Base-by-base conservation (phyloP, 495 filamentous ascomycete genomes). In the Trichoderma reesei region DNA sequence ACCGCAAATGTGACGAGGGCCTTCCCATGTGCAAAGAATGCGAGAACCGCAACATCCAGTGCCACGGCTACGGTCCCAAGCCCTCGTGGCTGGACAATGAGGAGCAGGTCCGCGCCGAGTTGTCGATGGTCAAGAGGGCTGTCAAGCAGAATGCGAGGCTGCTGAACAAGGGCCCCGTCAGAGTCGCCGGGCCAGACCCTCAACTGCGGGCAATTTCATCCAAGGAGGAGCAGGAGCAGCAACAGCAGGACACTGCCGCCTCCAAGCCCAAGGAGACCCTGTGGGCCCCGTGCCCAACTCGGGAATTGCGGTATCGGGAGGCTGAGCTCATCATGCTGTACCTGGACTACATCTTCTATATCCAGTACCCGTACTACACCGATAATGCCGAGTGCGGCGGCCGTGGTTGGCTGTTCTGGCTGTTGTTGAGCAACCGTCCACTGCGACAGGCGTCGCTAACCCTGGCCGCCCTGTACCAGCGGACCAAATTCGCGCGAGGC, bases 1-100 rank as follows among this genome's bases (percentile, higher is more conserved):
- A 74, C 62, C 76, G 76, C 65, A 78, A 77, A 64, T 78, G 75
- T 62, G 72, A 77, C 63, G 74, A 77, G 67, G 59, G 63, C n/a
- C 65, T 42, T 5, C 75, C 72, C 16, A 51, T 51, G 20, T 78
- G 75, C 46, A 63, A 67, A 13, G 67, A 67, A 59, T 77, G 75
- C 60, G 59, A 62, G 61, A 67, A 68, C 41, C 66, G 74, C 38
- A 63, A 61, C 46, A 77, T 78, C 18, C 64, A 66, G 20, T 77
- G 75, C 60, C 68, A 72, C 59, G 72, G 71, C 10, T 72, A 73
- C 63, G 73, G 68, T 16, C 56, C 68, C 20, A 72, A 66, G 41
- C 75, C 76, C 31, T 59, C 66, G 16, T 77, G 75, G 73, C 72
- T 75, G 70, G 71, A 72, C 56, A 64, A 68, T 59, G 71, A 67